Evolutionary conservation across 2,329 filamentous ascomycete species (phyloP), one percentile per base, ranked within the genome.

Genomic region (Dactylellina leptospora): DNA sequence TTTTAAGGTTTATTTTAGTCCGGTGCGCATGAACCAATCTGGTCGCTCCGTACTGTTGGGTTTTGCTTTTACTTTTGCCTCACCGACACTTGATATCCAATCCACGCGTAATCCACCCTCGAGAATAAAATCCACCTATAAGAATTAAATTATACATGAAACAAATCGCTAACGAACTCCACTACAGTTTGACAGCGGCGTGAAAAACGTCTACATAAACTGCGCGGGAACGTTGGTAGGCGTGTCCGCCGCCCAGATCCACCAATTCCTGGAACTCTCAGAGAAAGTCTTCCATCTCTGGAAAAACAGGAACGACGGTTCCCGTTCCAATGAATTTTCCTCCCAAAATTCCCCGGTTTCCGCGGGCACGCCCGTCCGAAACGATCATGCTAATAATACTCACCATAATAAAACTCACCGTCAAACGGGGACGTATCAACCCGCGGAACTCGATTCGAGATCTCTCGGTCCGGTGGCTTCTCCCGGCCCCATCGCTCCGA

Each of bases 231-330:
- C 61, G 13, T 40, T 66, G 22, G 61, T 66, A 47, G 61, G 61
- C 6, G 61, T 66, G 9, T 42, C 42, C 20, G 18, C 42, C 30
- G 58, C 33, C 20, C 51, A 44, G 25, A 66, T 66, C 22, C 61
- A 66, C 27, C 61, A 66, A 25, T 66, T 66, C 36, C 42, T 66
- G 10, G 51, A 56, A 20, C 61, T 66, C 13, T 56, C 61, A 18
- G 61, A 66, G 44, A 66, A 66, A 51, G 61, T 66, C 25, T 66
- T 66, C 61, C 51, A 66, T 27, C 51, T 66, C 11, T 66, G 61
- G 61, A 66, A 66, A 23, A 58, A 58, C 13, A 44, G 61, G 13
- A 66, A 66, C n/a, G 61, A 66, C 10, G 61, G 48, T 3, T 42
- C 61, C 16, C 60, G 60, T 22, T 55, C 61, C 2, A 50, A 58